Base-by-base conservation (phyloP, 164 flowering plant species). In the Vitis labrusca region DNA sequence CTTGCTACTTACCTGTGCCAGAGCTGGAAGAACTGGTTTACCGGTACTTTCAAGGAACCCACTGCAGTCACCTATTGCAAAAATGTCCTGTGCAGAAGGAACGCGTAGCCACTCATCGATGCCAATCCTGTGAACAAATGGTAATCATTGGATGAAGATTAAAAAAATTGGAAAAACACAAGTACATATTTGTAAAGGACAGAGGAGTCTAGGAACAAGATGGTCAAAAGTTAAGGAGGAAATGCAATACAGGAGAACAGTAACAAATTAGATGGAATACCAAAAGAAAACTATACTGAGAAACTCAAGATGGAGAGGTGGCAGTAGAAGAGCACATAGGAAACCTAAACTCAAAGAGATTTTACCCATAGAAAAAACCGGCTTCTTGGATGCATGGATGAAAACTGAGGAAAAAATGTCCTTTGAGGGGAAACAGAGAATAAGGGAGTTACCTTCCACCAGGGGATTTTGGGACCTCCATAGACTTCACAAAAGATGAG, bases 31-130 rank as follows among this genome's bases (percentile, higher is more conserved):
- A 37, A 75, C 80, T 30, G 85, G 85, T 77, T 79, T 91, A 23
- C 98, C 98, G 8, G 99, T 93, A 64, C 85, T 82, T 76, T 93
- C 99, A 69, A 96, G 91, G 72, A 85, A 96, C 49, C 98, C 99
- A 71, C 95, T 65, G 71, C 99, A 96, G 66, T 96, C 99, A 64
- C 98, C 99, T 61, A 96, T 85, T 27, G 98, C 77, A 68, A 81
- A 96, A 59, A 93, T 88, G 75, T 96, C 99, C 65, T 80, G 85
- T 49, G 75, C 91, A 13, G 97, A 84, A 50, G 98, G 95, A 74
- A 93, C 92, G 3, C 93, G 87, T 54, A 92, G 76, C 99, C 97
- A 96, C 66, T 93, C 98, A 80, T 93, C 97, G 61, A 93, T 74
- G 14, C 97, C 99, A 76, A 96, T 83, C 88, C 99, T 96, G 85